Evolutionary conservation across 441 rosid species (phyloP).

Genomic region (Adansonia grandidieri): DNA sequence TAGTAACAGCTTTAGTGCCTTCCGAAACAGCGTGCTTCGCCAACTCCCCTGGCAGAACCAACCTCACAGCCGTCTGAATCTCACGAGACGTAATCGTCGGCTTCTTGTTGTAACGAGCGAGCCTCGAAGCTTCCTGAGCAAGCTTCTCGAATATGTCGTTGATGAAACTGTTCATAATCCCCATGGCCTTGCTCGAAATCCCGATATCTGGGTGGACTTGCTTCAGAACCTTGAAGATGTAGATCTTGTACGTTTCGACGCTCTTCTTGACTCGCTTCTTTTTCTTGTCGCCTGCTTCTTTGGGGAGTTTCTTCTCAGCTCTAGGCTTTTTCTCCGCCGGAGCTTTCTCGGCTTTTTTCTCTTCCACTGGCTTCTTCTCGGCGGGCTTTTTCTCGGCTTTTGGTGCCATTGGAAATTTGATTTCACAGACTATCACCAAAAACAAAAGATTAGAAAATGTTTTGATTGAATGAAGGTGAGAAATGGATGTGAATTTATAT

Average conservation of each 20-base stretch:
- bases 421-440: not conserved
- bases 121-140: slow-evolving; percentile 23
- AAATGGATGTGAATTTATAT: not conserved
- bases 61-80: slow-evolving; percentile 29
- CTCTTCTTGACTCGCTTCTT: slow-evolving; percentile 31
- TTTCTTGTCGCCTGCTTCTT: slow-evolving; percentile 25
- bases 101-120: slow-evolving; percentile 30
- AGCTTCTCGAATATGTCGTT: slow-evolving; percentile 31
- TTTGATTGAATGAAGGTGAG: not conserved
- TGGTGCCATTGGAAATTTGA: not conserved
- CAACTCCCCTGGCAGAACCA: slow-evolving; percentile 28
- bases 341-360: slow-evolving; percentile 38
- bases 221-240: slow-evolving; percentile 32
- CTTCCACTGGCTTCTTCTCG: slow-evolving; percentile 30
- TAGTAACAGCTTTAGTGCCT: slow-evolving; percentile 29
- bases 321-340: slow-evolving; percentile 29
- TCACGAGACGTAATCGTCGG: slow-evolving; percentile 27
- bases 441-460: not conserved
- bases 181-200: slow-evolving; percentile 32
- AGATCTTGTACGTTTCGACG: slow-evolving; percentile 32
- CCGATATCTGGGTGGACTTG: slow-evolving; percentile 30
- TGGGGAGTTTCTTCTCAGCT: slow-evolving; percentile 27
- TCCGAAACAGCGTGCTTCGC: slow-evolving; percentile 31
- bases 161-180: slow-evolving; percentile 31
- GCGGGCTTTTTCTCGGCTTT: too few species aligned